phyloP scores from a whole-genome alignment of 306 rosid genomes.

The Mimosa pudica region DNA sequence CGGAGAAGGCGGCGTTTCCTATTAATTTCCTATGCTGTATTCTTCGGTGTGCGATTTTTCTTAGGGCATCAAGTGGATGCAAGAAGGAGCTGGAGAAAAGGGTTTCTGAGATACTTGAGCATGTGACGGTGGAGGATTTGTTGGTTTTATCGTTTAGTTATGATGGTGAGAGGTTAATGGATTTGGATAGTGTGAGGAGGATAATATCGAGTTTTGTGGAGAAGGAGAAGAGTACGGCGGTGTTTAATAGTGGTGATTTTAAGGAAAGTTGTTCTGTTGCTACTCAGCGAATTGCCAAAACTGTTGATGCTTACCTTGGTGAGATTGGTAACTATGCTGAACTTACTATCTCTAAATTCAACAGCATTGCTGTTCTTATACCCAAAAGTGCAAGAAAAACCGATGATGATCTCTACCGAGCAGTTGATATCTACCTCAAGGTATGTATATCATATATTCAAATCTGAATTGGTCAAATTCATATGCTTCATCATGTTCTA shows the following conservation, averaged over 20 bases:
- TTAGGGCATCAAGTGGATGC: conserved; percentile 54
- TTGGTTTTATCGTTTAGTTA: conserved; percentile 67
- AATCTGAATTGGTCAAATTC: too few species aligned
- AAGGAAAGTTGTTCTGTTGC: conserved; percentile 55
- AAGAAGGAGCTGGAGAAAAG: conserved; percentile 74
- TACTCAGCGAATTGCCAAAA: conserved; percentile 65
- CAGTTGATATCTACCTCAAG: conserved; percentile 79
- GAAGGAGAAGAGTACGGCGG: conserved; percentile 67
- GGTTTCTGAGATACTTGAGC: conserved; percentile 63
- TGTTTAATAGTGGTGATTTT: conserved; percentile 55
- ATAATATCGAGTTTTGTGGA: conserved; percentile 68
- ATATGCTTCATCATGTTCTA: too few species aligned
- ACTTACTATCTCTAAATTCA: conserved; percentile 70
- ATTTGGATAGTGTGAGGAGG: conserved; percentile 72
- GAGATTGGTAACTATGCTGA: conserved; percentile 63
- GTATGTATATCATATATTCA: conserved; percentile 30
- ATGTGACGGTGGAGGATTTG: conserved; percentile 74
- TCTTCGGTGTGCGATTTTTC: conserved; percentile 74
- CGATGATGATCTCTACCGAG: conserved; percentile 83
- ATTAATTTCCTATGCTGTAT: conserved; percentile 86
- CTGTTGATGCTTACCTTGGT: conserved; percentile 56
- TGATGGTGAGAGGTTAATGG: conserved; percentile 84
- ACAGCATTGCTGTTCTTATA: conserved; percentile 62
- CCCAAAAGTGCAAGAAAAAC: conserved; percentile 68
- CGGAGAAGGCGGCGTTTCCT: conserved; percentile 74